Evolutionary conservation across 306 rosid species (phyloP).

Genomic region (Vigna reflexopilosa): DNA sequence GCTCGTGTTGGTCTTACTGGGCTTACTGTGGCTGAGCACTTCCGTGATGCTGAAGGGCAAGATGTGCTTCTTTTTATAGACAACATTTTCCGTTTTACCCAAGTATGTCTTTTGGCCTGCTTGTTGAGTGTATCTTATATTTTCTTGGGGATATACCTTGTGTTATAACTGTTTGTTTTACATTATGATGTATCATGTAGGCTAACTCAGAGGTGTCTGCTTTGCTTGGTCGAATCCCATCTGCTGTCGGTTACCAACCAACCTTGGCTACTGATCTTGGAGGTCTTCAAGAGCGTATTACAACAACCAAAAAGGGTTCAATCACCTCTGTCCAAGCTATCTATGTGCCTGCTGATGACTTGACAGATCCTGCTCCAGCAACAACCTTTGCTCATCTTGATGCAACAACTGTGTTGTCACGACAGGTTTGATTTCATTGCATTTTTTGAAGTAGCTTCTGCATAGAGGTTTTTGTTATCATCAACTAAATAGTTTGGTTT

Average conservation of each 20-base stretch:
- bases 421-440: constrained; percentile 66
- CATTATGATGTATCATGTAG: constrained; percentile 50
- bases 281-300: constrained; percentile 98
- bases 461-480: neutral
- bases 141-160: neutral
- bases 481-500: neutral
- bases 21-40: constrained; percentile 93
- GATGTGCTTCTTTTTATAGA: constrained; percentile 99
- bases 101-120: constrained; percentile 51
- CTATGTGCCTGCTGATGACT: constrained; percentile 99
- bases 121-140: neutral
- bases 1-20: constrained; percentile 99
- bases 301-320: constrained; percentile 98
- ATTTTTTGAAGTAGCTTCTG: neutral
- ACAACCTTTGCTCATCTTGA: constrained; percentile 99
- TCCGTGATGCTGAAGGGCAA: constrained; percentile 99
- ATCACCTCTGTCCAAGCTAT: constrained; percentile 99
- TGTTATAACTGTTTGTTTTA: neutral
- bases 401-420: constrained; percentile 96
- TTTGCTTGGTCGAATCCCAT: constrained; percentile 99
- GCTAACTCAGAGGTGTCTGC: constrained; percentile 99
- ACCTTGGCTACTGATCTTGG: constrained; percentile 98
- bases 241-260: constrained; percentile 99
- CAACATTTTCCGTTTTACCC: constrained; percentile 99
- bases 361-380: constrained; percentile 99